Evolutionary conservation across 1,284 basidiomycete genomes (phyloP).

Genomic region (Ustilago sp.): DNA sequence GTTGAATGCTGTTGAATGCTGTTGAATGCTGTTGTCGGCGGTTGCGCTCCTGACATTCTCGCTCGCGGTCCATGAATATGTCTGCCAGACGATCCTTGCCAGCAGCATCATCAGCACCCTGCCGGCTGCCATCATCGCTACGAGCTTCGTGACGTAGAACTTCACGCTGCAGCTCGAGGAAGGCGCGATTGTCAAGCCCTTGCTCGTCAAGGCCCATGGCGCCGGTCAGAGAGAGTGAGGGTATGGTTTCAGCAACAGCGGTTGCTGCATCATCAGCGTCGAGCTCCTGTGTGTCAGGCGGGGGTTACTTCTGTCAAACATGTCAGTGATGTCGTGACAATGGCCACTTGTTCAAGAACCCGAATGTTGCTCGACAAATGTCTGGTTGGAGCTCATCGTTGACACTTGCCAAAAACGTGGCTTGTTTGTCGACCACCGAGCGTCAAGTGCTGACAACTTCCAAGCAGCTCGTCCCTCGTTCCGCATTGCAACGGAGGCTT

Average conservation of each 20-base stretch:
- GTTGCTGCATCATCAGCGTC: background rate
- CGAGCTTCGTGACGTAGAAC: slow-evolving; percentile 57
- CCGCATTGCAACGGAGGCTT: too few relatives aligned
- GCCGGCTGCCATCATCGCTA: slow-evolving; percentile 41
- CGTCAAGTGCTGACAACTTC: too few relatives aligned
- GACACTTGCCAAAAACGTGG: too few relatives aligned
- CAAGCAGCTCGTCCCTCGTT: too few relatives aligned
- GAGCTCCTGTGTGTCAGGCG: background rate
- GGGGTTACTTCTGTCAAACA: too few relatives aligned
- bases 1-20: background rate
- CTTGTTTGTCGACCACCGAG: too few relatives aligned
- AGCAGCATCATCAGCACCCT: slow-evolving; percentile 22
- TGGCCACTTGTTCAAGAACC: too few relatives aligned
- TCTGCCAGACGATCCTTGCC: slow-evolving; percentile 29
- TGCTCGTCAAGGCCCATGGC: slow-evolving; percentile 62
- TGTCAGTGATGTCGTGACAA: too few relatives aligned
- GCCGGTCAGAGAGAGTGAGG: slow-evolving; percentile 50
- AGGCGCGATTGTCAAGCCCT: slow-evolving; percentile 61
- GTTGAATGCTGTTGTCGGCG: slow-evolving; percentile 17
- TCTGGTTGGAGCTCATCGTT: too few relatives aligned
- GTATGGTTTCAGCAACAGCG: slow-evolving; percentile 15
- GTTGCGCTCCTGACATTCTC: slow-evolving; percentile 29
- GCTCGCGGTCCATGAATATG: slow-evolving; percentile 42
- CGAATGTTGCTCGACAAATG: too few relatives aligned
- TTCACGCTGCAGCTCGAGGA: slow-evolving; percentile 61